phyloP scores from a whole-genome alignment of 2,329 filamentous ascomycete species.

The Aphanocladium album region DNA sequence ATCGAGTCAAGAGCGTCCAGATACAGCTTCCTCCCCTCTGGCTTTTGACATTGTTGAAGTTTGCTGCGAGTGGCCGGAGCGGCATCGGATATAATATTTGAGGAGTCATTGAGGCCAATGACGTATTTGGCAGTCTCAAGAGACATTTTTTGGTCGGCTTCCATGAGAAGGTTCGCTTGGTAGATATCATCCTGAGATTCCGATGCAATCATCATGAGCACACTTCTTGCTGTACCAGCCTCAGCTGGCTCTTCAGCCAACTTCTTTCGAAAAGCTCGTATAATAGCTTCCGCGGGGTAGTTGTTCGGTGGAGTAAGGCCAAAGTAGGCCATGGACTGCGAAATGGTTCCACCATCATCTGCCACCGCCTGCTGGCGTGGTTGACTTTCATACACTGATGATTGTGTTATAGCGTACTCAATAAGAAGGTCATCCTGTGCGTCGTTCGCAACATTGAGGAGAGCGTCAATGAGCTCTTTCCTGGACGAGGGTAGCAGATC shows the following conservation, averaged over 20 bases:
- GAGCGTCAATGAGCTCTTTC: slow-evolving; percentile 27
- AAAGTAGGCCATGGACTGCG: slow-evolving; percentile 30
- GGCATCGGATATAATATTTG: slow-evolving; percentile 18
- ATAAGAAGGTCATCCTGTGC: slow-evolving; percentile 29
- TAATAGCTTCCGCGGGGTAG: slow-evolving; percentile 29
- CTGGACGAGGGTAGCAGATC: slow-evolving; percentile 28
- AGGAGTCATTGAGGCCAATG: slow-evolving; percentile 23
- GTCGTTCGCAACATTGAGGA: slow-evolving; percentile 32
- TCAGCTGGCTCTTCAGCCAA: slow-evolving; percentile 27
- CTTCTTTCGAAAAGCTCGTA: slow-evolving; percentile 31
- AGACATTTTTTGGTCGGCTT: slow-evolving; percentile 32
- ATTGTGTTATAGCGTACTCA: slow-evolving; percentile 34
- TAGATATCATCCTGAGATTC: slow-evolving; percentile 31
- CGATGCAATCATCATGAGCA: slow-evolving; percentile 31
- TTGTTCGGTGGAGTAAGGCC: slow-evolving; percentile 31
- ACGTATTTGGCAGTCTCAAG: slow-evolving; percentile 28
- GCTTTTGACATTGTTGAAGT: slow-evolving; percentile 23
- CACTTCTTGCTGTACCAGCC: slow-evolving; percentile 26
- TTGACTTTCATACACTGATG: slow-evolving; percentile 35
- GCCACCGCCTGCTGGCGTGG: slow-evolving; percentile 21
- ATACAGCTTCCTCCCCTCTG: slow-evolving; percentile 26
- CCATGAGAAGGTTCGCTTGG: slow-evolving; percentile 28
- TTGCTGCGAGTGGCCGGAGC: slow-evolving; percentile 4
- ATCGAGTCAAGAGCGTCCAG: slow-evolving; percentile 32
- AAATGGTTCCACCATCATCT: slow-evolving; percentile 28